Conservation (phyloP, 306 rosid species). For the Acacia acuminata region DNA sequence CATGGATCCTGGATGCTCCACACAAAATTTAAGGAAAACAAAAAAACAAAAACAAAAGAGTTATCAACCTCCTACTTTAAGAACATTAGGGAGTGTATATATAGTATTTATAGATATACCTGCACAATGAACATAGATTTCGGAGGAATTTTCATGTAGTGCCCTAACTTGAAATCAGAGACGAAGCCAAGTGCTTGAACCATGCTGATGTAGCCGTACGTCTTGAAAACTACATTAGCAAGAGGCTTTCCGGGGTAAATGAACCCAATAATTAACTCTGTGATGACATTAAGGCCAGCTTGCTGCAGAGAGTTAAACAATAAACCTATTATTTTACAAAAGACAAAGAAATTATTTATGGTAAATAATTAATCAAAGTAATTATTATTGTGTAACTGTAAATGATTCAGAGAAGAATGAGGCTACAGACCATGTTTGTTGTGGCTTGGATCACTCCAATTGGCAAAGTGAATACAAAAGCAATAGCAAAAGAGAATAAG, state of each 20-base stretch:
- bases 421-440: conserved; percentile 47
- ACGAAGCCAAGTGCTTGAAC: conserved; percentile 62
- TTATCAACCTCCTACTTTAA: too few relatives aligned
- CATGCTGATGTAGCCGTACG: conserved; percentile 85
- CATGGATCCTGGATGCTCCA: too few relatives aligned
- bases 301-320: conserved; percentile 49
- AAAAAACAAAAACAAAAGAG: too few relatives aligned
- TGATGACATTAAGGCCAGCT: conserved; percentile 70
- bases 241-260: conserved; percentile 78
- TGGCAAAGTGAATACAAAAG: conserved; percentile 70
- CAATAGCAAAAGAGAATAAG: conserved; percentile 54
- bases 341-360: neutral
- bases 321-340: neutral
- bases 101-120: conserved; percentile 22
- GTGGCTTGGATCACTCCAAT: conserved; percentile 84
- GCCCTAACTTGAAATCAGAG: conserved; percentile 75
- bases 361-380: neutral
- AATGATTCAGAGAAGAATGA: neutral
- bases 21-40: too few relatives aligned
- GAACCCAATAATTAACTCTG: conserved; percentile 77
- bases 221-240: conserved; percentile 84
- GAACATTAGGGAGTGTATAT: too few relatives aligned
- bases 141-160: conserved; percentile 90
- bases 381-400: too few relatives aligned
- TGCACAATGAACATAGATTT: conserved; percentile 69